Evolutionary conservation across 257 asterid species (phyloP).

Genomic region (Solanum virginianum): DNA sequence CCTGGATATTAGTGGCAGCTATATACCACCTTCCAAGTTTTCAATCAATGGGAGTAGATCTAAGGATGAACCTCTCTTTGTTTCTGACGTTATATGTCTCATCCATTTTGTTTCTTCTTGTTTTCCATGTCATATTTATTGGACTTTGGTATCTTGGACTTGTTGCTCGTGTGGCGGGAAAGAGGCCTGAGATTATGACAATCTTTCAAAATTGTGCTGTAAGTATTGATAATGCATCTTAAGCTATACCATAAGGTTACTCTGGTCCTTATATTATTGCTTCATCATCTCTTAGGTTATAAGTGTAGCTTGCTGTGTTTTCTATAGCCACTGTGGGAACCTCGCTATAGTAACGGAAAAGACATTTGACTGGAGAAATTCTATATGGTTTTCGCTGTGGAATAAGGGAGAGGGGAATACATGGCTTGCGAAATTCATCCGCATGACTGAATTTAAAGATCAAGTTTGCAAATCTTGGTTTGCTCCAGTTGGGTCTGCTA

Average conservation of each 20-base stretch:
- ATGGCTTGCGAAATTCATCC: slow-evolving; percentile 81
- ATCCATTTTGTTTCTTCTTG: slow-evolving; percentile 86
- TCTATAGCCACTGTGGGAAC: slow-evolving; percentile 99
- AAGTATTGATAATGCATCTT: slow-evolving; percentile 32
- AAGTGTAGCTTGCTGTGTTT: slow-evolving; percentile 99
- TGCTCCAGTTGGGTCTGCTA: slow-evolving; percentile 99
- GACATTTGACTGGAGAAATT: slow-evolving; percentile 48
- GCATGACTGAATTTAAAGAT: slow-evolving; percentile 75
- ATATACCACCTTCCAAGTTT: slow-evolving; percentile 97
- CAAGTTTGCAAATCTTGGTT: slow-evolving; percentile 96
- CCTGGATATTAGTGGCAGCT: slow-evolving; percentile 91
- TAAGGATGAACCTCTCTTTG: slow-evolving; percentile 93
- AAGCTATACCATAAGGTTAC: not conserved
- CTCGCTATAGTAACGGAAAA: slow-evolving; percentile 64
- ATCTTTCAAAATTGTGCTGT: slow-evolving; percentile 90
- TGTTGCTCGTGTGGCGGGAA: slow-evolving; percentile 95
- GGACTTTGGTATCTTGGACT: slow-evolving; percentile 96
- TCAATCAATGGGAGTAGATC: slow-evolving; percentile 98
- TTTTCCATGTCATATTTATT: slow-evolving; percentile 74
- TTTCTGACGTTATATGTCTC: slow-evolving; percentile 77
- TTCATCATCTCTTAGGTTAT: slow-evolving; percentile 63
- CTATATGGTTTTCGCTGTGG: slow-evolving; percentile 74
- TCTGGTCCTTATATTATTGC: slow-evolving; percentile 33
- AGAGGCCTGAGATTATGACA: slow-evolving; percentile 75
- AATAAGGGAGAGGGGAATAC: slow-evolving; percentile 71